These are phyloP conservation scores for Smittium culicis DNA, from an alignment of 371 early-diverging fungal species.

Conservation along the genomic window DNA sequence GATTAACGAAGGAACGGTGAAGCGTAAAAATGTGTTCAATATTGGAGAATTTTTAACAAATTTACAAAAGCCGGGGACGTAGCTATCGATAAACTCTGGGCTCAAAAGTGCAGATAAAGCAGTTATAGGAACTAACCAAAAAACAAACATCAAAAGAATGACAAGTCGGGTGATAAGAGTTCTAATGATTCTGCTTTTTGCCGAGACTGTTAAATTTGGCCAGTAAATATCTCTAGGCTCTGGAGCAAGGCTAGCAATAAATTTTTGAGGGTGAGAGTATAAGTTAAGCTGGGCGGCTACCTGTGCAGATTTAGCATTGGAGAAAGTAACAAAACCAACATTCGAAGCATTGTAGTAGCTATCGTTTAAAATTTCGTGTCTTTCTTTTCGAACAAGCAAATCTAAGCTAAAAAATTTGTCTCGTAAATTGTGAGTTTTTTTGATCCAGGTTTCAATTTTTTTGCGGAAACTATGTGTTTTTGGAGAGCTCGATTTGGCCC, in stretches of 20 bases:
- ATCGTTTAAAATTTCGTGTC: slow-evolving; percentile 13
- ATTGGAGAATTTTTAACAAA: slow-evolving; percentile 26
- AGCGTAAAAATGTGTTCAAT: slow-evolving; percentile 35
- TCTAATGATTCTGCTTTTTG: slow-evolving; percentile 14
- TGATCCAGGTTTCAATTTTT: slow-evolving; percentile 1
- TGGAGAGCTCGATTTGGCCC: slow-evolving; percentile 16
- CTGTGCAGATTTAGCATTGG: slow-evolving; percentile 44
- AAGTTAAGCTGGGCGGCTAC: slow-evolving; percentile 46
- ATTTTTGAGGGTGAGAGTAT: slow-evolving; percentile 49
- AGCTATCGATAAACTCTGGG: slow-evolving; percentile 21
- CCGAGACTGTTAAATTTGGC: slow-evolving; percentile 50
- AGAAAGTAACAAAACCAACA: slow-evolving; percentile 64
- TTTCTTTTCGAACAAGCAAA: slow-evolving; percentile 1
- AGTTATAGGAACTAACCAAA: slow-evolving; percentile 31
- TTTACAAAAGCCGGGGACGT: slow-evolving; percentile 20
- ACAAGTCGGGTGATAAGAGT: slow-evolving; percentile 15
- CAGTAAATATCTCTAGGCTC: slow-evolving; percentile 85
- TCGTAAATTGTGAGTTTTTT: not conserved
- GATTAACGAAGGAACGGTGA: slow-evolving; percentile 29
- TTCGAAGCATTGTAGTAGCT: slow-evolving; percentile 20
- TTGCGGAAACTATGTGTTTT: not conserved
- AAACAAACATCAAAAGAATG: slow-evolving; percentile 22
- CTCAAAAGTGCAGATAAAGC: slow-evolving; percentile 28
- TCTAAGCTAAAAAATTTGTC: not conserved
- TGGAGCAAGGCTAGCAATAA: slow-evolving; percentile 63